Base-by-base conservation (phyloP, 805 yeast genomes). In the Wickerhamomyces canadensis region DNA sequence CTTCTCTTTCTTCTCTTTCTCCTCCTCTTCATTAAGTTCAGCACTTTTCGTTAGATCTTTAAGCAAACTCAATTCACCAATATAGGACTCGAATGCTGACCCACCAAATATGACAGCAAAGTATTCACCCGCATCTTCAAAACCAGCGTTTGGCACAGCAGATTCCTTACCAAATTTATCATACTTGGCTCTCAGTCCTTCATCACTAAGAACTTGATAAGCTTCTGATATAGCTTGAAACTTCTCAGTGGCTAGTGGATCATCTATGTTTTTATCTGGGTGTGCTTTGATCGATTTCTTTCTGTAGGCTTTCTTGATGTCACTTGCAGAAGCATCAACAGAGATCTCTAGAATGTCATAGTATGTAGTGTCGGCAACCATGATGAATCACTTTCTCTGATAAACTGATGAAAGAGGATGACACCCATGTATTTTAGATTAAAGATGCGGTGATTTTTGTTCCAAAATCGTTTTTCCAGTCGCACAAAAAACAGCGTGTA, bases 51-150 rank as follows among this genome's bases (percentile, higher is more conserved):
- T 73, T 55, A 93, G 63, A 49, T 88, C 94, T 51, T 76, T 78
- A 54, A 93, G 60, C 57, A 89, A 68, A 21, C 88, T 75, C 43
- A 88, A 64, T 57, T 93, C 96, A 5, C 98, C 98, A 50, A 91
- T 85, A 71, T 88, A 81, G 34, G 81, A 80, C 24, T 68, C 73
- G 60, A 89, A 88, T 2, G 93, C 94, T 39, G 84, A 95, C 34
- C 96, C 96, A 31, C 96, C 96, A 60, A 88, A 80, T 41, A 81
- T 80, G 64, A 71, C 71, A 4, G 80, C 68, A 55, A 80, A 81
- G 49, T 79, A 78, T 52, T 80, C 87, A 29, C 75, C 67, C 2
- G 91, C 84, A 56, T 83, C 91, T 48, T 54, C 86, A 51, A 80
- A 80, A 4, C 86, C 87, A 44, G 80, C 84, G 35, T 66, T 68